Evolutionary conservation across 805 yeast species (phyloP).

Genomic region (Hanseniaspora clermontiae): DNA sequence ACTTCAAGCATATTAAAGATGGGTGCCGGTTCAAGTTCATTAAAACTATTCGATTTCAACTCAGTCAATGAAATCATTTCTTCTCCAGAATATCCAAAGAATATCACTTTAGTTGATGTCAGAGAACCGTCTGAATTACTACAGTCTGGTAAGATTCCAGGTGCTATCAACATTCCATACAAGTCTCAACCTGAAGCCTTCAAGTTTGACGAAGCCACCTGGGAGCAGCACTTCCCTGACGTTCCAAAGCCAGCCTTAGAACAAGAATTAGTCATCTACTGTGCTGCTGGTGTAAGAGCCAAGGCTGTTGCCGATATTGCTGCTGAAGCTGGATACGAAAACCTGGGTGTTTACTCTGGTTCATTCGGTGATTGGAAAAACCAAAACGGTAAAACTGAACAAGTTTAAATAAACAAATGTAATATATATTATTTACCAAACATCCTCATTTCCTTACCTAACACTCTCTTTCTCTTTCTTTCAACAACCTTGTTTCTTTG

Average conservation of each 20-base stretch:
- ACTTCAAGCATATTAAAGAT: slow-evolving; percentile 14
- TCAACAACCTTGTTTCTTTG: slow-evolving; percentile 76
- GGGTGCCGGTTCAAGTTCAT: slow-evolving; percentile 28
- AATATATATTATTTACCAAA: slow-evolving; percentile 25
- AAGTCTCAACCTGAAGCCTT: slow-evolving; percentile 88
- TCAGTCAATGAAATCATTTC: slow-evolving; percentile 37
- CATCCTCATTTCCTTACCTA: slow-evolving; percentile 63
- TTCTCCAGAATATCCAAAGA: slow-evolving; percentile 33
- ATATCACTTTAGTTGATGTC: slow-evolving; percentile 61
- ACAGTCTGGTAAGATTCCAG: slow-evolving; percentile 64
- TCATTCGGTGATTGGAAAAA: slow-evolving; percentile 74
- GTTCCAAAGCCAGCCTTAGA: slow-evolving; percentile 62
- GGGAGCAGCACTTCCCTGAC: slow-evolving; percentile 61
- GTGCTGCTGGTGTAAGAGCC: slow-evolving; percentile 86
- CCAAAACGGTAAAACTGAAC: slow-evolving; percentile 16
- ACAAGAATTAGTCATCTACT: slow-evolving; percentile 73
- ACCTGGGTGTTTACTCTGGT: slow-evolving; percentile 77
- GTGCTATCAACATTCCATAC: slow-evolving; percentile 76
- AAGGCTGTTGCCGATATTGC: slow-evolving; percentile 87
- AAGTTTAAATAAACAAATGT: background rate
- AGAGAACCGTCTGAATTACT: slow-evolving; percentile 75
- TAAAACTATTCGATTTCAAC: slow-evolving; percentile 34
- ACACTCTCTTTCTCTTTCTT: slow-evolving; percentile 73
- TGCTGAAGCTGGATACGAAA: slow-evolving; percentile 70
- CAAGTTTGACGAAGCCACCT: slow-evolving; percentile 65